Percentiles rank a stretch among this genome's conserved stretches.
Conservation (phyloP, 1,284 basidiomycete species). For the Tilletia setariae region DNA sequence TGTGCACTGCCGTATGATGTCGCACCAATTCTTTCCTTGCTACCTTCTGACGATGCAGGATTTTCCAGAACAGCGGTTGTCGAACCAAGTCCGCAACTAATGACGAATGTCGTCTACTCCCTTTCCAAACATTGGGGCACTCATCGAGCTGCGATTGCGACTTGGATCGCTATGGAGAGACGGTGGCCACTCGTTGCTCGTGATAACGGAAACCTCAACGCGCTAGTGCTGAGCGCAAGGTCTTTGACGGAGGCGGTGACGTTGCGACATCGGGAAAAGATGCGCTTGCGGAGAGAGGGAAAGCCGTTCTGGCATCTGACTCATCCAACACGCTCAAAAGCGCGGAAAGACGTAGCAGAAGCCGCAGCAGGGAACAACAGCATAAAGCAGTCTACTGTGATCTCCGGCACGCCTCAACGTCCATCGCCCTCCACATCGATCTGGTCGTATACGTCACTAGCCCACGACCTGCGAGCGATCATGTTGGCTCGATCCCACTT, state of each 20-base stretch:
- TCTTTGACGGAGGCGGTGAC: not conserved
- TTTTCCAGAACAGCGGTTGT: not conserved
- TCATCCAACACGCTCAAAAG: no score
- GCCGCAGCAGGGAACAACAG: no score
- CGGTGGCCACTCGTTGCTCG: not conserved
- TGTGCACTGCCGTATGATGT: no score
- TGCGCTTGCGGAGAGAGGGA: no score
- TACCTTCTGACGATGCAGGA: no score
- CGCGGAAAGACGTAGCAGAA: no score
- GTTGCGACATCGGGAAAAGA: no score
- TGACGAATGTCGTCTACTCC: not conserved
- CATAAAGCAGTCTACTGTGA: no score
- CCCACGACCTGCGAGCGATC: not conserved
- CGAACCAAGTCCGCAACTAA: slow-evolving; percentile 1
- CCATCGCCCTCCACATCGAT: no score
- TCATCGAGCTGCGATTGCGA: not conserved
- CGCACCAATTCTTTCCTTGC: no score
- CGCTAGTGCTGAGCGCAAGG: not conserved
- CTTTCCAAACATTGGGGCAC: not conserved
- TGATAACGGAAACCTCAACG: not conserved
- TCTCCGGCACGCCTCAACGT: not conserved
- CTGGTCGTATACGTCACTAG: no score
- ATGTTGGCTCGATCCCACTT: not conserved
- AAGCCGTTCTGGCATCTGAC: no score
- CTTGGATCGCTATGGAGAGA: not conserved